Base-by-base conservation (phyloP, 1,284 basidiomycete genomes). In the Trichosporon faecale region DNA sequence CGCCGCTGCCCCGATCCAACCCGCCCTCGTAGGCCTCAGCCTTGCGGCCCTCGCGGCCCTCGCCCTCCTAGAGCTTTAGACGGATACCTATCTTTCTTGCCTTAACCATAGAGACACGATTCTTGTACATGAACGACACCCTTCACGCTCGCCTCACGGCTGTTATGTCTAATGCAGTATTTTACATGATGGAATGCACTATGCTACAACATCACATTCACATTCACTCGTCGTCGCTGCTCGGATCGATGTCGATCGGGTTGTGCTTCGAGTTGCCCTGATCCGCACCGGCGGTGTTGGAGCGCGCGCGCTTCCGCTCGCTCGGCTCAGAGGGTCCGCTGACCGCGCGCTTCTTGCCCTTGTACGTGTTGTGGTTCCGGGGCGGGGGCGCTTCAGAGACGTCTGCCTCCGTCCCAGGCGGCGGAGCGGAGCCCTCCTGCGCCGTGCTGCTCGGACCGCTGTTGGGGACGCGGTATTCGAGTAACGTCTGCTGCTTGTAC, bases 171-270 rank as follows among this genome's bases (percentile, higher is more conserved):
- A 25, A 61, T 61, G 57, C 57, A 31, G n/a, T 61, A 61, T 61
- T 29, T 31, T 61, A 61, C 57, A 61, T 61, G 14, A 57, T 57
- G 35, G 31, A 61, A 61, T 61, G 57, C 57, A 61, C 57, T 61
- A 61, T 29, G 57, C 57, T 61, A 61, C 57, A 61, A 61, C 40
- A n/a, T 44, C 35, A 8, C 55, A 60, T 60, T 27, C 27, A 60
- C 55, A 60, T 9, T 16, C 35, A 37, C 55, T 61, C 57, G 16
- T 16, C 16, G 31, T 29, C 57, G 27, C 27, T 31, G 27, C 12
- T 14, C 16, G 57, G 57, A 29, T 61, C 57, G 27, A 61, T 11
- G 57, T 61, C 57, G 57, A 61, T 61, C 29, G 57, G 57, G 27
- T 31, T 31, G 8, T 61, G 16, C 29, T 16, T 18, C 57, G 57